phyloP scores from a whole-genome alignment of 495 filamentous ascomycete genomes.

The Apodospora peruviana region DNA sequence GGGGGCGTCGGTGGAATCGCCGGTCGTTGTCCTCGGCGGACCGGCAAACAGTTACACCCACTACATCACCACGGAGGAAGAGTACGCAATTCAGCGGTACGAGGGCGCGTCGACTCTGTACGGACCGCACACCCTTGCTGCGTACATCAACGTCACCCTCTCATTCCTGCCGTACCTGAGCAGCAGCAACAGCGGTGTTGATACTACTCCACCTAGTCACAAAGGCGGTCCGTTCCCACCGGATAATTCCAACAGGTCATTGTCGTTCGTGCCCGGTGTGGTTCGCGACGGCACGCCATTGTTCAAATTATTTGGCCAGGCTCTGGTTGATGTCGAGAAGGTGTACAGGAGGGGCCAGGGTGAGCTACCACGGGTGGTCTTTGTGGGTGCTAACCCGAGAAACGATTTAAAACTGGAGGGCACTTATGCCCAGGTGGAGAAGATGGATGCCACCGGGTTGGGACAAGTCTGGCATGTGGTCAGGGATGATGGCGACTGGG shows the following conservation, averaged over 20 bases:
- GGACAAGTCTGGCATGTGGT: slow-evolving; percentile 54
- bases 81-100: slow-evolving; percentile 86
- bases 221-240: slow-evolving; percentile 61
- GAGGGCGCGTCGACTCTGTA: slow-evolving; percentile 95
- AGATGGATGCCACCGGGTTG: slow-evolving; percentile 21
- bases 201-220: slow-evolving; percentile 36
- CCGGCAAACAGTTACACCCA: slow-evolving; percentile 95
- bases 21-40: slow-evolving; percentile 82
- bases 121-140: slow-evolving; percentile 84
- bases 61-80: slow-evolving; percentile 90
- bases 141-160: slow-evolving; percentile 81
- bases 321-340: slow-evolving; percentile 52
- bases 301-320: slow-evolving; percentile 71
- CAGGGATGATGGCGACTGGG: slow-evolving; percentile 74
- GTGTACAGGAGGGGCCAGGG: slow-evolving; percentile 56
- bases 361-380: slow-evolving; percentile 55
- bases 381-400: slow-evolving; percentile 85
- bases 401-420: slow-evolving; percentile 77
- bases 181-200: slow-evolving; percentile 20
- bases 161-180: slow-evolving; percentile 66
- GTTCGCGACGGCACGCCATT: slow-evolving; percentile 66
- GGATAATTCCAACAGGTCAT: slow-evolving; percentile 70
- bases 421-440: slow-evolving; percentile 78
- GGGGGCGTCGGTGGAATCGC: slow-evolving; percentile 21
- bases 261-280: slow-evolving; percentile 78